Evolutionary conservation across 2,329 filamentous ascomycete species (phyloP).

Genomic region (Diaporthe aspalathi): DNA sequence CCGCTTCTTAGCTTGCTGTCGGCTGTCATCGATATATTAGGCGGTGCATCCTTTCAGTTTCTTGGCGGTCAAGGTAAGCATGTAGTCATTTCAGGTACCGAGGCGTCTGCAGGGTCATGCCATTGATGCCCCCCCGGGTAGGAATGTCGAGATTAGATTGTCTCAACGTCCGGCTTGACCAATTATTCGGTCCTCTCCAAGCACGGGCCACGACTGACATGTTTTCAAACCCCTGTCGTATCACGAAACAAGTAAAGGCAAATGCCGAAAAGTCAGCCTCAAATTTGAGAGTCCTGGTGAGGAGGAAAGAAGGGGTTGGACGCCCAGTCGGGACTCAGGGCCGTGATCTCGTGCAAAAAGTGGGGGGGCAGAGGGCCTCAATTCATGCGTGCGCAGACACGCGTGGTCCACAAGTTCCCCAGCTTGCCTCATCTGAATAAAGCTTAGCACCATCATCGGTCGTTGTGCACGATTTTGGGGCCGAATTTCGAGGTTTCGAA

Average conservation of each 20-base stretch:
- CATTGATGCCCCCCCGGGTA: background rate
- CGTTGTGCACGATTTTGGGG: background rate
- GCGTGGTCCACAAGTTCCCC: too few relatives aligned
- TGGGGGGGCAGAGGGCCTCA: constrained; percentile 3
- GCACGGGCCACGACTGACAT: background rate
- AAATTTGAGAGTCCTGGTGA: background rate
- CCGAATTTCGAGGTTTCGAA: background rate
- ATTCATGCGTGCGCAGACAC: constrained; percentile 5
- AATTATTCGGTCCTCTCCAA: background rate
- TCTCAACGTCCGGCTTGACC: background rate
- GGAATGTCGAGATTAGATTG: background rate
- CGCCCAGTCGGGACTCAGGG: background rate
- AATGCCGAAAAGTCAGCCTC: background rate
- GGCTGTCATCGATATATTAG: constrained; percentile 6
- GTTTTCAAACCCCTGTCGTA: background rate
- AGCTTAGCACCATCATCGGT: background rate
- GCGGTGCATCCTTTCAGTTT: background rate
- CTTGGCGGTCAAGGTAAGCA: background rate
- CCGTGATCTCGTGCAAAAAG: background rate
- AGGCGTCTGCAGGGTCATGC: background rate
- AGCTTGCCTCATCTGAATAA: constrained; percentile 6
- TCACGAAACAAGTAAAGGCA: background rate
- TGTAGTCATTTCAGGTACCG: background rate
- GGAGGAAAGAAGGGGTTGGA: background rate
- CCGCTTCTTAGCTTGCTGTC: background rate